Evolutionary conservation across 2,329 filamentous ascomycete species (phyloP).

Genomic region (Phaeosphaeriaceae sp.): DNA sequence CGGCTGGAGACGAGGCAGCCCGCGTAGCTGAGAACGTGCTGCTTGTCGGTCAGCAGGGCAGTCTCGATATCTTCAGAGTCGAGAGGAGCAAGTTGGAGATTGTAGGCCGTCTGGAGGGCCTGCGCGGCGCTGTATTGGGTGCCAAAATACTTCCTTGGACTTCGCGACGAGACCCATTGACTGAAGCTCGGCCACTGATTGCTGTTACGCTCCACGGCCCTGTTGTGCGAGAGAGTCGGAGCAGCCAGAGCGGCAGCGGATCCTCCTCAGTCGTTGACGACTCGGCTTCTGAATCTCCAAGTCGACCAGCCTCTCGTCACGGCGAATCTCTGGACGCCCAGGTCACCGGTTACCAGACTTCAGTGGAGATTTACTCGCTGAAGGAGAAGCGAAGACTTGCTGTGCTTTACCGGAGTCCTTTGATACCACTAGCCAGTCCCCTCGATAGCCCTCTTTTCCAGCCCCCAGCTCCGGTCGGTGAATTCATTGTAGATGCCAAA

Average conservation of each 20-base stretch:
- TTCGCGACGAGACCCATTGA: constrained; percentile 58
- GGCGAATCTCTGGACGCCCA: constrained; percentile 34
- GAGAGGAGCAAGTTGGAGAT: constrained; percentile 74
- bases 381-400: constrained; percentile 74
- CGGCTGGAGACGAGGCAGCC: constrained; percentile 54
- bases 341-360: constrained; percentile 78
- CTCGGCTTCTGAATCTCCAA: constrained; percentile 44
- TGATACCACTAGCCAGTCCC: constrained; percentile 65
- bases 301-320: constrained; percentile 40
- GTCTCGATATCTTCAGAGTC: constrained; percentile 76
- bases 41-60: constrained; percentile 80
- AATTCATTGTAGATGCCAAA: constrained; percentile 76
- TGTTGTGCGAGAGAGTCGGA: constrained; percentile 59
- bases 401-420: constrained; percentile 75
- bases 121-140: constrained; percentile 79
- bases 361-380: constrained; percentile 87
- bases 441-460: constrained; percentile 68
- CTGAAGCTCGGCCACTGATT: constrained; percentile 72
- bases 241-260: constrained; percentile 41
- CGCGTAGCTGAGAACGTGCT: constrained; percentile 67
- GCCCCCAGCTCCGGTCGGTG: constrained; percentile 73
- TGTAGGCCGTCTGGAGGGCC: constrained; percentile 73
- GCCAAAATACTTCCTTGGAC: constrained; percentile 84
- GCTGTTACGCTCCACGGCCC: constrained; percentile 84
- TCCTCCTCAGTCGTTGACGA: constrained; percentile 48